A percentile compares a stretch with the other conserved stretches of the same genome.
These are phyloP conservation scores for Dillenia turbinata DNA, from an alignment of 164 flowering plant species.

Conservation along the genomic window DNA sequence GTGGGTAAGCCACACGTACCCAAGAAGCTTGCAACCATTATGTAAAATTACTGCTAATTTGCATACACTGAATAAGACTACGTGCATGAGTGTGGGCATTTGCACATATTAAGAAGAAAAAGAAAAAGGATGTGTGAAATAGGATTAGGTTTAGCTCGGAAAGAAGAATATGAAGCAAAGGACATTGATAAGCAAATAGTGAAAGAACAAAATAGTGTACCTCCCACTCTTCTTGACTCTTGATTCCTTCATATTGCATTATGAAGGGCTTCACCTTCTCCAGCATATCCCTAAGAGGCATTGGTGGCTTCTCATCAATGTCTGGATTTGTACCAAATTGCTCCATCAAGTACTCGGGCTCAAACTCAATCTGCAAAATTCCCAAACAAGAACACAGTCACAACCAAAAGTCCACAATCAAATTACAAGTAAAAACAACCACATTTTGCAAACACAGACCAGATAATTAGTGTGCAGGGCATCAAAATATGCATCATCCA, in stretches of 20 bases:
- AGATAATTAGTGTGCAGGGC: conserved; percentile 50
- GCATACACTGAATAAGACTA: too few species aligned
- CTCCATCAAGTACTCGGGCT: conserved; percentile 76
- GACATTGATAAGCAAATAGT: too few species aligned
- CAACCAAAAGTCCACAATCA: not conserved
- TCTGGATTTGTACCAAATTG: conserved; percentile 75
- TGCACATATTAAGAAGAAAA: too few species aligned
- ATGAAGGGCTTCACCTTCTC: conserved; percentile 89
- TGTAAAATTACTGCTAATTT: too few species aligned
- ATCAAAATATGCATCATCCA: conserved; percentile 49
- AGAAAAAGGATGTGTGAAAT: too few species aligned
- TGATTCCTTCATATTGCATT: conserved; percentile 78
- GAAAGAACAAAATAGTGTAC: conserved; percentile 20
- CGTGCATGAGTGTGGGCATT: too few species aligned
- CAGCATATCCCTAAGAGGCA: conserved; percentile 71
- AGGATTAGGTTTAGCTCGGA: not conserved
- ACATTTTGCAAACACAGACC: conserved; percentile 26
- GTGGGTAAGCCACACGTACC: too few species aligned
- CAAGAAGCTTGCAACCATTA: too few species aligned
- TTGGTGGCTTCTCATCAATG: conserved; percentile 80
- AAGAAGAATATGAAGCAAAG: not conserved
- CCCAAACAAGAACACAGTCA: conserved; percentile 4
- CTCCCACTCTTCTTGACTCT: conserved; percentile 91
- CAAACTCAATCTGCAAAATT: conserved; percentile 69
- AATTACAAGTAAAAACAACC: not conserved